These are phyloP conservation scores for Venturia nashicola DNA, from an alignment of 2,329 filamentous ascomycete species.

Conservation along the genomic window DNA sequence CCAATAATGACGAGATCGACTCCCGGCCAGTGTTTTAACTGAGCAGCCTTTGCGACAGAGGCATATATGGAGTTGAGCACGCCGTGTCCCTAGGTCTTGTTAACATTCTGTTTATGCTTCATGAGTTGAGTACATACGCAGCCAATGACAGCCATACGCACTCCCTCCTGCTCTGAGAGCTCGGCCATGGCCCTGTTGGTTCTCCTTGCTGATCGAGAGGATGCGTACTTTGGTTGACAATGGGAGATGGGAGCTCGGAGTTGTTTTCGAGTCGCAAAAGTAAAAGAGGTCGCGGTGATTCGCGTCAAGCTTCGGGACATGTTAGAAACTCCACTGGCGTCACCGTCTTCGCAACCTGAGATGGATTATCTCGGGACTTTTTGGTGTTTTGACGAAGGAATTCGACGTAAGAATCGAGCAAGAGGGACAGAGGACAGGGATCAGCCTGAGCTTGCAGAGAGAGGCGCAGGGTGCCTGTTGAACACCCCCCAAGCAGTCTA, in stretches of 20 bases:
- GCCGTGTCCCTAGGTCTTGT: slow-evolving; percentile 62
- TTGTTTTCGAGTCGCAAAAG: background rate
- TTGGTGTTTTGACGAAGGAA: background rate
- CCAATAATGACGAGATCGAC: slow-evolving; percentile 90
- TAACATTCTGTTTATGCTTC: slow-evolving; percentile 10
- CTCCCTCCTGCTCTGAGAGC: background rate
- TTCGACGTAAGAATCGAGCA: no score
- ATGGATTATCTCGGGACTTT: background rate
- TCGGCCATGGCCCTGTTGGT: background rate
- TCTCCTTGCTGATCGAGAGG: background rate
- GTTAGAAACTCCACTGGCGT: no score
- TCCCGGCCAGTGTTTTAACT: slow-evolving; percentile 61
- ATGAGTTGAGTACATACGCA: slow-evolving; percentile 46
- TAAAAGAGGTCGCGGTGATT: no score
- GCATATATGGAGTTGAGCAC: slow-evolving; percentile 85
- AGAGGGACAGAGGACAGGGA: background rate
- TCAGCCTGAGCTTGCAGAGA: background rate
- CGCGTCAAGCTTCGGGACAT: no score
- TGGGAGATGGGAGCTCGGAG: background rate
- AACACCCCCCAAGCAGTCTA: background rate
- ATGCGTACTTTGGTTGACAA: background rate
- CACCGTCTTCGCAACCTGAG: no score
- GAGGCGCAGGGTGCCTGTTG: background rate
- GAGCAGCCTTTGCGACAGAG: slow-evolving; percentile 56
- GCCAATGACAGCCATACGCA: slow-evolving; percentile 62